Percentiles rank a stretch among this genome's conserved stretches.
phyloP scores from a whole-genome alignment of 2,329 filamentous ascomycete genomes.

The Aspergillus ruber region DNA sequence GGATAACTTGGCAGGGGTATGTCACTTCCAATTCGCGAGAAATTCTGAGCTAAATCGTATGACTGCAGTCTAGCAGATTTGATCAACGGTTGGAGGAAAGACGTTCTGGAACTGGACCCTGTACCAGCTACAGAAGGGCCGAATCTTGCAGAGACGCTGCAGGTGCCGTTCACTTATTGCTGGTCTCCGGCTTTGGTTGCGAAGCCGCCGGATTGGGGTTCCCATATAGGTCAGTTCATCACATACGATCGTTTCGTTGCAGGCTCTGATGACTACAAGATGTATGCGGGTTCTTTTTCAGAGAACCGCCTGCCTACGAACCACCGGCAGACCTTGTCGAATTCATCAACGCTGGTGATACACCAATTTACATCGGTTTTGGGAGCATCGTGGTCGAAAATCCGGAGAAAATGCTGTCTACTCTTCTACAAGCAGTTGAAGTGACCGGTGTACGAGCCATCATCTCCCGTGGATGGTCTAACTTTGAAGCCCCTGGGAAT shows the following conservation, averaged over 20 bases:
- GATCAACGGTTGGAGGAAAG: conserved; percentile 38
- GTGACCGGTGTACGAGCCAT: conserved; percentile 46
- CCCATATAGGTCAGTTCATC: conserved; percentile 25
- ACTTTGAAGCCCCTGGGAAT: conserved; percentile 28
- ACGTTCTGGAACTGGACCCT: conserved; percentile 35
- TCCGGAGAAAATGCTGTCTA: conserved; percentile 38
- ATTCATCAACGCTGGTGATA: conserved; percentile 43
- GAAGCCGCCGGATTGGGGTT: conserved; percentile 37
- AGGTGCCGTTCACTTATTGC: conserved; percentile 41
- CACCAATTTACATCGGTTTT: conserved; percentile 52
- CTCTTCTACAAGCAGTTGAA: conserved; percentile 43
- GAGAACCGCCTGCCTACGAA: conserved; percentile 26
- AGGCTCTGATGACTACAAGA: conserved; percentile 11
- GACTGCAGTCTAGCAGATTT: conserved; percentile 36
- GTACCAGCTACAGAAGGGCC: conserved; percentile 34
- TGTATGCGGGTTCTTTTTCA: conserved; percentile 45
- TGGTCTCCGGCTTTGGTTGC: conserved; percentile 41
- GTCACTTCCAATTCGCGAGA: no score
- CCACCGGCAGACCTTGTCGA: conserved; percentile 34
- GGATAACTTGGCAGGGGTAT: conserved; percentile 47
- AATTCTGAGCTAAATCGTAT: background rate
- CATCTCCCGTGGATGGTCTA: conserved; percentile 51
- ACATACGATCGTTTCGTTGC: background rate
- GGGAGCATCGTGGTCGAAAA: conserved; percentile 52
- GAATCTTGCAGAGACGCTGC: conserved; percentile 27